Conservation (phyloP, 1,139 yeast genomes). For the Pneumocystis oryctolagi region DNA sequence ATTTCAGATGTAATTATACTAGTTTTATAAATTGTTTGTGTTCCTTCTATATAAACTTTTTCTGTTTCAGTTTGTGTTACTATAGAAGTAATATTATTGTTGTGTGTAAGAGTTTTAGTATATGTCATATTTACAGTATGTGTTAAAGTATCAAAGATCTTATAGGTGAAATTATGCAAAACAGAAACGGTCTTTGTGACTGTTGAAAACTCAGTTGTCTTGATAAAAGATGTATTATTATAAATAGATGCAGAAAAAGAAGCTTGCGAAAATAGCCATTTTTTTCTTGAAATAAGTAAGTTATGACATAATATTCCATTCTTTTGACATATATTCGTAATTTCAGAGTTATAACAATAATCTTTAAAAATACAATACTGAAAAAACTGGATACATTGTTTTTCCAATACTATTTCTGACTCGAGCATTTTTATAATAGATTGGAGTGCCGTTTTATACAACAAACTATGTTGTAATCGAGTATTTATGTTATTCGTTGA, state of each 20-base stretch:
- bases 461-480: neutral
- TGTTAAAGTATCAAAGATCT: too few species aligned
- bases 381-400: neutral
- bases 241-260: too few species aligned
- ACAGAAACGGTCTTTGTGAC: too few species aligned
- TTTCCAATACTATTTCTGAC: neutral
- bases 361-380: neutral
- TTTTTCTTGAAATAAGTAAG: neutral
- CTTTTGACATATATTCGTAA: neutral
- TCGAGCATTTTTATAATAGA: neutral
- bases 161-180: too few species aligned
- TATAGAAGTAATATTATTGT: neutral
- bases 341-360: neutral
- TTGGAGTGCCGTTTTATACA: neutral
- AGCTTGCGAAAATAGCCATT: too few species aligned
- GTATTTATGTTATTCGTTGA: neutral
- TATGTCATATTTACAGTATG: neutral
- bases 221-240: too few species aligned
- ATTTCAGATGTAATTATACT: neutral
- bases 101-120: neutral
- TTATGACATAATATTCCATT: neutral
- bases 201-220: too few species aligned
- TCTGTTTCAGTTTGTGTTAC: neutral
- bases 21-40: neutral
- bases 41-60: neutral